Percentiles rank a stretch among this genome's conserved stretches.
Conservation (phyloP, 257 asterid species). For the Linaria vulgaris region DNA sequence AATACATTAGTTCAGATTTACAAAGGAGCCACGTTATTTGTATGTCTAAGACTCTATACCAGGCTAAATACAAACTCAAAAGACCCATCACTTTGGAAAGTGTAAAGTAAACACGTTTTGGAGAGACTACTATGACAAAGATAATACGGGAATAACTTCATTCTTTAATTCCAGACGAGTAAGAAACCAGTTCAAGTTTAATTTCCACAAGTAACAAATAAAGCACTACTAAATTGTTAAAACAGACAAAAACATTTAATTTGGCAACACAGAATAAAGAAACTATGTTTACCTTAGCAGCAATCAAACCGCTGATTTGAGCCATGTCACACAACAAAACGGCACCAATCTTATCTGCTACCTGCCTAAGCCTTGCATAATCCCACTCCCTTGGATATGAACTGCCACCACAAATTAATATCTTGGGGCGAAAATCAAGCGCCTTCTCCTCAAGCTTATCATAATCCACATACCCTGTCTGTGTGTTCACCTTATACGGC, state of each 20-base stretch:
- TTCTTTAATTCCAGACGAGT: no score
- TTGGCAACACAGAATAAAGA: background rate
- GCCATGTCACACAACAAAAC: conserved; percentile 90
- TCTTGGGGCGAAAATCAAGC: conserved; percentile 83
- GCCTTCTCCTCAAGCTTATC: conserved; percentile 90
- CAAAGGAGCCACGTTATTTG: background rate
- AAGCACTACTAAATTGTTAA: no score
- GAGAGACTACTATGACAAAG: no score
- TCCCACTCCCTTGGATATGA: conserved; percentile 93
- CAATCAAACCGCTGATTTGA: conserved; percentile 84
- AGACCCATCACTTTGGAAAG: background rate
- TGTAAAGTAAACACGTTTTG: background rate
- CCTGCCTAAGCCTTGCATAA: conserved; percentile 66
- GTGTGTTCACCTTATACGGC: conserved; percentile 75
- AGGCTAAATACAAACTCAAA: background rate
- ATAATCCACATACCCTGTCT: conserved; percentile 75
- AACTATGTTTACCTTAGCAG: conserved; percentile 63
- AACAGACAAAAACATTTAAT: background rate
- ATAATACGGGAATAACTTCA: no score
- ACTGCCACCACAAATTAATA: conserved; percentile 91
- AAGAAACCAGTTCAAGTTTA: no score
- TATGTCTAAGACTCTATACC: background rate
- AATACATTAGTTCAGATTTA: background rate
- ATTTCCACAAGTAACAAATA: no score
- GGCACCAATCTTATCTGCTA: conserved; percentile 91